A percentile compares a stretch with the other conserved stretches of the same genome.
Evolutionary conservation across 2,329 filamentous ascomycete species (phyloP).

Genomic region (Colletotrichum musicola): DNA sequence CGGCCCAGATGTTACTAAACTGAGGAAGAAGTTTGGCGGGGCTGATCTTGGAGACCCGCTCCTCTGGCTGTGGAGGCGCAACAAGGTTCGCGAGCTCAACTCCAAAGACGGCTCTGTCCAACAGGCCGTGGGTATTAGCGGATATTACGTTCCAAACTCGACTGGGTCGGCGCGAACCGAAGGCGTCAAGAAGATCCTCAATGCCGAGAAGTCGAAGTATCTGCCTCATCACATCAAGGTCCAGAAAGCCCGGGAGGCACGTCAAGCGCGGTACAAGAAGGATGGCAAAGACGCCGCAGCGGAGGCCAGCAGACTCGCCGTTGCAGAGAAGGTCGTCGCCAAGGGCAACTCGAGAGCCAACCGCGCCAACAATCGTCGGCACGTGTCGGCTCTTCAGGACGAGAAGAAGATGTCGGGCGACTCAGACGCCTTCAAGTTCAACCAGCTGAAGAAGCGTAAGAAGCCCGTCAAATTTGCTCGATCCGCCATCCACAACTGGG

Average conservation of each 20-base stretch:
- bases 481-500: conserved; percentile 99
- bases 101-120: conserved; percentile 46
- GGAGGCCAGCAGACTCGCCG: conserved; percentile 77
- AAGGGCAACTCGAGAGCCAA: conserved; percentile 94
- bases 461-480: conserved; percentile 98
- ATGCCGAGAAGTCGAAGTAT: conserved; percentile 98
- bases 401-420: conserved; percentile 91
- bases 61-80: conserved; percentile 69
- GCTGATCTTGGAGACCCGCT: conserved; percentile 63
- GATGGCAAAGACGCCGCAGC: conserved; percentile 77
- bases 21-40: conserved; percentile 61
- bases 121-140: conserved; percentile 62
- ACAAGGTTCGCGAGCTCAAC: conserved; percentile 69
- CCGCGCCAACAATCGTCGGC: conserved; percentile 93
- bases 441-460: conserved; percentile 99
- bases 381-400: conserved; percentile 94
- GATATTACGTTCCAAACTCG: conserved; percentile 85
- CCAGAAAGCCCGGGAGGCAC: conserved; percentile 89
- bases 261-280: conserved; percentile 80
- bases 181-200: conserved; percentile 93
- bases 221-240: conserved; percentile 97
- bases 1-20: conserved; percentile 60
- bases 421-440: conserved; percentile 94
- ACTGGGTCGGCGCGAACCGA: conserved; percentile 93
- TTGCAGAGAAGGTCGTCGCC: conserved; percentile 82